These are phyloP conservation scores for Ligustrum vulgare DNA, from an alignment of 257 asterid genomes.

Conservation along the genomic window DNA sequence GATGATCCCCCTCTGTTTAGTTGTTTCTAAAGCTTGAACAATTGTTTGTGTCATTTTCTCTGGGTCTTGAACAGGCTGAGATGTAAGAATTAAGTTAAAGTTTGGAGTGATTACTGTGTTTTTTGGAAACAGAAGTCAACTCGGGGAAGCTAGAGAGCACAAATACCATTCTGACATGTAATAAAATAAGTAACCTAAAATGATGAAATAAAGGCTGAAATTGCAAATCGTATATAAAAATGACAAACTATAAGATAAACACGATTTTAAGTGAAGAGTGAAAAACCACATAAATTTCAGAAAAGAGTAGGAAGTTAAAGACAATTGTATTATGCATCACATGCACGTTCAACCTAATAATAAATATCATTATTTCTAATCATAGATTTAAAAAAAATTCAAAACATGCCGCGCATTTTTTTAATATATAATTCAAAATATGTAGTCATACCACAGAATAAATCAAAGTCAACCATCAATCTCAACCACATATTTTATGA, in stretches of 20 bases:
- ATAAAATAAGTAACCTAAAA: background rate
- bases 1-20: conserved; percentile 87
- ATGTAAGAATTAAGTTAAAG: conserved; percentile 20
- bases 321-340: background rate
- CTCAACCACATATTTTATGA: too few relatives aligned
- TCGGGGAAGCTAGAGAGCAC: conserved; percentile 18
- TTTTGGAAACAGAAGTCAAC: conserved; percentile 5
- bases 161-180: background rate
- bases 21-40: conserved; percentile 74
- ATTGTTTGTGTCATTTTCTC: conserved; percentile 88
- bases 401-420: background rate
- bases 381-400: background rate
- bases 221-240: background rate
- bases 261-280: background rate
- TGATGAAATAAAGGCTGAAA: background rate
- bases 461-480: too few relatives aligned
- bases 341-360: background rate
- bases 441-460: background rate
- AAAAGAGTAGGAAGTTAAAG: background rate
- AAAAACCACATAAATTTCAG: background rate
- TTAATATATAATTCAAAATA: background rate
- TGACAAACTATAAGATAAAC: background rate
- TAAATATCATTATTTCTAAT: background rate
- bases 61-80: conserved; percentile 97
- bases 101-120: background rate